Evolutionary conservation across 2,329 filamentous ascomycete species (phyloP).

Genomic region (Canariomyces notabilis): DNA sequence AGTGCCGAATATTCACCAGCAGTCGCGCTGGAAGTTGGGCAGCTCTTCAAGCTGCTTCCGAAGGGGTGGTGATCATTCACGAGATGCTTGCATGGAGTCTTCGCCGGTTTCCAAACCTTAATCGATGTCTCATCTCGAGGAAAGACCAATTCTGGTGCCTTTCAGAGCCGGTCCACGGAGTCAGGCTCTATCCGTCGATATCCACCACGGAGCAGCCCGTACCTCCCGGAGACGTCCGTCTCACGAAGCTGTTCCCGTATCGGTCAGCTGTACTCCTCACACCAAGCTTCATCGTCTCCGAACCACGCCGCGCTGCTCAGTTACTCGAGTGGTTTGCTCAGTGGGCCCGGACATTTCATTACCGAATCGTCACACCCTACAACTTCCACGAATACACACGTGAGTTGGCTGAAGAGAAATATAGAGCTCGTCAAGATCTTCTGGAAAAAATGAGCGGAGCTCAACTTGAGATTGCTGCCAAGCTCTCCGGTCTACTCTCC

Average conservation of each 20-base stretch:
- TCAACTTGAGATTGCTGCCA: conserved; percentile 23
- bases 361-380: conserved; percentile 34
- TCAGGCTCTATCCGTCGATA: conserved; percentile 31
- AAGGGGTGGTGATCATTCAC: conserved; percentile 40
- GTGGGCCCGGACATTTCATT: conserved; percentile 20
- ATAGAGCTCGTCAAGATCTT: conserved; percentile 20
- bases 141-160: conserved; percentile 38
- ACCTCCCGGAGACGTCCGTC: conserved; percentile 31
- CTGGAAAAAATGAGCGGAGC: conserved; percentile 15
- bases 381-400: conserved; percentile 34
- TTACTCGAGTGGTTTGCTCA: conserved; percentile 40
- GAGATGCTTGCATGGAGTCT: conserved; percentile 37
- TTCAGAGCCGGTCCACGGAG: conserved; percentile 29
- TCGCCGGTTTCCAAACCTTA: conserved; percentile 37
- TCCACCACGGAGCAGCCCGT: conserved; percentile 8
- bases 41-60: conserved; percentile 33
- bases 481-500: conserved; percentile 27
- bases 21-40: conserved; percentile 43
- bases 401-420: conserved; percentile 34
- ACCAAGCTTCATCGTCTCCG: conserved; percentile 45
- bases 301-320: conserved; percentile 35
- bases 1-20: conserved; percentile 40
- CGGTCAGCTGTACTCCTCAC: conserved; percentile 44
- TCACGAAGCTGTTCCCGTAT: conserved; percentile 41
- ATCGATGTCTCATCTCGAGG: conserved; percentile 29